Conservation (phyloP, 148 eudicot species). For the Silene uniflora region DNA sequence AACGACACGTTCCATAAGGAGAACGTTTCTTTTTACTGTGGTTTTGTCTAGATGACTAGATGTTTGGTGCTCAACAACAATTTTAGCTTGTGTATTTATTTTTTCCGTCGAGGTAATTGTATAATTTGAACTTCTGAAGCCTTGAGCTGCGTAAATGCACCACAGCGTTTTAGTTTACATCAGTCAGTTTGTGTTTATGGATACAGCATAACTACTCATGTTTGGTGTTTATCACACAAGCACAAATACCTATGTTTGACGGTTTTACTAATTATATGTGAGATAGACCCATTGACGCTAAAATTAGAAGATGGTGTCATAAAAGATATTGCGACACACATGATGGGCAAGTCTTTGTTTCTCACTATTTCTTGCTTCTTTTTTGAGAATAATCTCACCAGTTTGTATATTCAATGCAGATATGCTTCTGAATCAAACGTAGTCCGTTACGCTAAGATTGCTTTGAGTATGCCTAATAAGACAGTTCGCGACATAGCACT, state of each 20-base stretch:
- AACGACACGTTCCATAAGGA: background rate
- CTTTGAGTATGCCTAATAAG: slow-evolving; percentile 60
- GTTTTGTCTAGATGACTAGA: background rate
- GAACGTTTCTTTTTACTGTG: background rate
- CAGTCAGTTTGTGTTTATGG: background rate
- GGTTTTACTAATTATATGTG: background rate
- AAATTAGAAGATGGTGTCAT: too few species aligned
- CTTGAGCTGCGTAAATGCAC: background rate
- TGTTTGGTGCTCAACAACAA: background rate
- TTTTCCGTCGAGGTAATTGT: background rate
- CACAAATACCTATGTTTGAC: background rate
- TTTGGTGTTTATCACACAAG: background rate
- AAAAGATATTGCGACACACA: background rate
- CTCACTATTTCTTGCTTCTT: background rate
- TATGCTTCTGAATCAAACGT: slow-evolving; percentile 49
- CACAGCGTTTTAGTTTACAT: background rate
- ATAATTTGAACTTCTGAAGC: background rate
- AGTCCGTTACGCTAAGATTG: slow-evolving; percentile 69
- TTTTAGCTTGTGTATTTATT: background rate
- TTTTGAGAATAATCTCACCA: background rate
- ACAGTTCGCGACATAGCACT: slow-evolving; percentile 78
- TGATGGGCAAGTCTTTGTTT: background rate
- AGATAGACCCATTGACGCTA: too few species aligned
- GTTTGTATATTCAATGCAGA: slow-evolving; percentile 34
- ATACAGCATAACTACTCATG: background rate